Evolutionary conservation across 495 filamentous ascomycete genomes (phyloP).

Genomic region (Melanomma pulvis-pyrius): DNA sequence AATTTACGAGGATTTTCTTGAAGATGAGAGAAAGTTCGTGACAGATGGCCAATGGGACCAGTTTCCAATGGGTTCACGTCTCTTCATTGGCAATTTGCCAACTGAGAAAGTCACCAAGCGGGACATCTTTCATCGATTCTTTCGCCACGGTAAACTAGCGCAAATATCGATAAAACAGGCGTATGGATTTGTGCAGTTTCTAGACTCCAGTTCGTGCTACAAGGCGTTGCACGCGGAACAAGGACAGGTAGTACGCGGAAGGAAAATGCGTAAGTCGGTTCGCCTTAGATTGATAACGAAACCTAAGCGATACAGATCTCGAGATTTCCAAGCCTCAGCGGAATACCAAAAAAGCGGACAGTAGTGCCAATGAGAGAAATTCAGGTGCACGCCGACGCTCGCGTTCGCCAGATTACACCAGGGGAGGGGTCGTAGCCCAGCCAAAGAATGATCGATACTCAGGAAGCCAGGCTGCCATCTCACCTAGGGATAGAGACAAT

Average conservation of each 20-base stretch:
- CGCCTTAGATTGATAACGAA: background rate
- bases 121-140: conserved; percentile 89
- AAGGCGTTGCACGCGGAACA: conserved; percentile 76
- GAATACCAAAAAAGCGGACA: conserved; percentile 59
- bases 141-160: conserved; percentile 80
- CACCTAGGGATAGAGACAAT: conserved; percentile 37
- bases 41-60: conserved; percentile 91
- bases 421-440: conserved; percentile 46
- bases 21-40: conserved; percentile 77
- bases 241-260: conserved; percentile 73
- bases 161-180: conserved; percentile 97
- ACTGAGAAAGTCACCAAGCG: conserved; percentile 91
- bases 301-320: conserved; percentile 64
- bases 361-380: conserved; percentile 45
- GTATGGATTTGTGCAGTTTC: conserved; percentile 95
- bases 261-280: conserved; percentile 82
- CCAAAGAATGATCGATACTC: conserved; percentile 40
- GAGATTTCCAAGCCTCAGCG: conserved; percentile 90
- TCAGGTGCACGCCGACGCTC: conserved; percentile 57
- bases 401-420: conserved; percentile 69
- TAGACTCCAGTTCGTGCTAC: conserved; percentile 72
- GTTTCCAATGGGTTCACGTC: conserved; percentile 79
- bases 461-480: conserved; percentile 31
- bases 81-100: conserved; percentile 94
- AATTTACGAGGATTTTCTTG: conserved; percentile 80